A percentile compares a stretch with the other conserved stretches of the same genome.
Evolutionary conservation across 75 land plant species (phyloP).

Genomic region (Larix kaempferi): DNA sequence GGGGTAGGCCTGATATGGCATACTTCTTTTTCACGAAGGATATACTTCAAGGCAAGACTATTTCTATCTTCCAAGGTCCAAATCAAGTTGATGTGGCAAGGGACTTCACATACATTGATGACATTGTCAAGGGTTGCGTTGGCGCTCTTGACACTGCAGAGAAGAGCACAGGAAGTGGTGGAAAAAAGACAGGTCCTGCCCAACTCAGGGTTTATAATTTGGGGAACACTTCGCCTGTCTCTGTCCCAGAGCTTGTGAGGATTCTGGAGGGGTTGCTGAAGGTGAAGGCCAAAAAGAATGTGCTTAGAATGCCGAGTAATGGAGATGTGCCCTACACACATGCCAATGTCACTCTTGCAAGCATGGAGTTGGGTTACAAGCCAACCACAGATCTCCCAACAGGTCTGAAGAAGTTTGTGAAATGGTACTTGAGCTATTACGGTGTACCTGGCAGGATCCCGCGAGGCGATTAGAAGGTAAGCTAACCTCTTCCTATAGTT

Average conservation of each 20-base stretch:
- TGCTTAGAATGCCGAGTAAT: constrained; percentile 58
- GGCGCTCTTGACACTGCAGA: constrained; percentile 60
- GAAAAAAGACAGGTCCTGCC: constrained; percentile 55
- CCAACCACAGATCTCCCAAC: constrained; percentile 56
- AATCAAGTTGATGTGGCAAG: constrained; percentile 35
- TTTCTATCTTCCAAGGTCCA: constrained; percentile 34
- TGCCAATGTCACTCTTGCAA: constrained; percentile 61
- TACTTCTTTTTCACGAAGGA: constrained; percentile 64
- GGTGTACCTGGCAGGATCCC: constrained; percentile 21
- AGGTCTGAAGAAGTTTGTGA: constrained; percentile 64
- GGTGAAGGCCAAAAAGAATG: constrained; percentile 49
- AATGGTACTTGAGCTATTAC: constrained; percentile 55
- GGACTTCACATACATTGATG: constrained; percentile 66
- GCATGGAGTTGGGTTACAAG: constrained; percentile 50
- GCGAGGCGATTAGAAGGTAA: neutral
- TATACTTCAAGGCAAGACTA: constrained; percentile 44
- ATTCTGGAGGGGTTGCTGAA: constrained; percentile 50
- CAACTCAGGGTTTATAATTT: constrained; percentile 55
- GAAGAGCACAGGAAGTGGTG: constrained; percentile 60
- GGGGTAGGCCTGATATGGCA: constrained; percentile 72
- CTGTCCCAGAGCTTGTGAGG: constrained; percentile 42
- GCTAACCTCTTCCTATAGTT: neutral
- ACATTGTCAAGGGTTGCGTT: constrained; percentile 54
- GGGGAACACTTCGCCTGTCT: constrained; percentile 64
- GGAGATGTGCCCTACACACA: constrained; percentile 71